A percentile compares a stretch with the other conserved stretches of the same genome.
Conservation (phyloP, 208 protist genomes). For the Acanthamoeba divionensis region DNA sequence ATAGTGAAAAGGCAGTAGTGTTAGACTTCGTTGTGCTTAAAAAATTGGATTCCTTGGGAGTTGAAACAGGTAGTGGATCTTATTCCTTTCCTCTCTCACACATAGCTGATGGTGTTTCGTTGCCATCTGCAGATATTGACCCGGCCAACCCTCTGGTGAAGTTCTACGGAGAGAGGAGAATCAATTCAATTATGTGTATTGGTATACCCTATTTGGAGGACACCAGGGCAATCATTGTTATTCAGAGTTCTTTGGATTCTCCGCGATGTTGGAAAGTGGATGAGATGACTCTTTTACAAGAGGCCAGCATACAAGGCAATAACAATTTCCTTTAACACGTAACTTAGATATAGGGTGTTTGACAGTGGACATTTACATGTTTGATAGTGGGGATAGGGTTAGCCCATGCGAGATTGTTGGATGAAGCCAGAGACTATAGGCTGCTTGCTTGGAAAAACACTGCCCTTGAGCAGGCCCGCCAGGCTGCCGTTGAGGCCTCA, state of each 20-base stretch:
- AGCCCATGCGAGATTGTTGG: constrained; percentile 13
- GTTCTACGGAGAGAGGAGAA: too few relatives aligned
- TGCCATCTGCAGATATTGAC: too few relatives aligned
- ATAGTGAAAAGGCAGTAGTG: too few relatives aligned
- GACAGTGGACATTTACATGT: not conserved
- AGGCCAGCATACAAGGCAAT: constrained; percentile 5
- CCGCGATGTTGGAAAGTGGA: not conserved
- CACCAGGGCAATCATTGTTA: not conserved
- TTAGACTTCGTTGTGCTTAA: too few relatives aligned
- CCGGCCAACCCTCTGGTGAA: too few relatives aligned
- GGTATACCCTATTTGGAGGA: not conserved
- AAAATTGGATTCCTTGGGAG: too few relatives aligned
- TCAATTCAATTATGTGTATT: too few relatives aligned
- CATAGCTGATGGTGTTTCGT: too few relatives aligned
- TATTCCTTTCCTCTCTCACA: too few relatives aligned
- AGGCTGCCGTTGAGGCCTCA: constrained; percentile 29
- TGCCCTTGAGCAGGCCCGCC: not conserved
- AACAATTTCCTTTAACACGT: not conserved
- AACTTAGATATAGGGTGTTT: not conserved
- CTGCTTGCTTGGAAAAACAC: not conserved
- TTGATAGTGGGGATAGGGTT: constrained; percentile 25
- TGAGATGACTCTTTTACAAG: not conserved
- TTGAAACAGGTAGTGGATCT: too few relatives aligned
- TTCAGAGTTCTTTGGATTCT: not conserved
- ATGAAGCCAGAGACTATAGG: not conserved